Evolutionary conservation across 345 rosid species (phyloP).

Genomic region (Gossypium stocksii): DNA sequence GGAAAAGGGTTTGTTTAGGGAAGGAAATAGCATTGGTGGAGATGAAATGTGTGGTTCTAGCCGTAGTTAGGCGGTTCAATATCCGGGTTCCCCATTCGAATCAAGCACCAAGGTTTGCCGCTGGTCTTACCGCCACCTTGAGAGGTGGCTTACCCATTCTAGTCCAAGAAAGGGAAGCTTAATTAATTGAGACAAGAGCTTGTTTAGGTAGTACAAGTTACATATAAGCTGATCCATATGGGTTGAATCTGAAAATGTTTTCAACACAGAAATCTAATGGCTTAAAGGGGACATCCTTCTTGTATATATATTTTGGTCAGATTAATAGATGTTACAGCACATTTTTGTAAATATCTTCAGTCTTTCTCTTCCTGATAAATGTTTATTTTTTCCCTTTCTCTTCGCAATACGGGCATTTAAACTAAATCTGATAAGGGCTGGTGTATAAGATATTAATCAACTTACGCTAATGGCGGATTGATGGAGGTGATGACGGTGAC

Average conservation of each 20-base stretch:
- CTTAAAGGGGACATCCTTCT: neutral
- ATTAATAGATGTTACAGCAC: neutral
- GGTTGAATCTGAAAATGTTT: neutral
- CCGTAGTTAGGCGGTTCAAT: conserved; percentile 36
- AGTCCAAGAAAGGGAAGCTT: conserved; percentile 32
- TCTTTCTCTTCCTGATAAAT: neutral
- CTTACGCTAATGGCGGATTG: too few relatives aligned
- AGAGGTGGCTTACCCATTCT: conserved; percentile 66
- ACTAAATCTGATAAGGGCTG: too few relatives aligned
- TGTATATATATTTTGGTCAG: neutral
- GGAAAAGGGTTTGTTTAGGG: conserved; percentile 61
- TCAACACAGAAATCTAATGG: neutral
- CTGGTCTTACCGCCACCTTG: conserved; percentile 78
- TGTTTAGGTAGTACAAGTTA: neutral
- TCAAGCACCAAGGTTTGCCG: conserved; percentile 39
- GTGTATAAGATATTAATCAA: too few relatives aligned
- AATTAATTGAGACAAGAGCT: neutral
- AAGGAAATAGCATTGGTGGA: conserved; percentile 57
- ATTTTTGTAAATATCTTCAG: neutral
- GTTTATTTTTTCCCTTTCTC: neutral
- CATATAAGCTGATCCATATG: neutral
- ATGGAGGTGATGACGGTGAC: too few relatives aligned
- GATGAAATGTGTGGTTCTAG: conserved; percentile 48
- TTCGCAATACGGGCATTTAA: neutral
- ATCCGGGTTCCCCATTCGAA: conserved; percentile 29